phyloP scores from a whole-genome alignment of 805 yeast genomes.

The Metschnikowia santaceciliae region DNA sequence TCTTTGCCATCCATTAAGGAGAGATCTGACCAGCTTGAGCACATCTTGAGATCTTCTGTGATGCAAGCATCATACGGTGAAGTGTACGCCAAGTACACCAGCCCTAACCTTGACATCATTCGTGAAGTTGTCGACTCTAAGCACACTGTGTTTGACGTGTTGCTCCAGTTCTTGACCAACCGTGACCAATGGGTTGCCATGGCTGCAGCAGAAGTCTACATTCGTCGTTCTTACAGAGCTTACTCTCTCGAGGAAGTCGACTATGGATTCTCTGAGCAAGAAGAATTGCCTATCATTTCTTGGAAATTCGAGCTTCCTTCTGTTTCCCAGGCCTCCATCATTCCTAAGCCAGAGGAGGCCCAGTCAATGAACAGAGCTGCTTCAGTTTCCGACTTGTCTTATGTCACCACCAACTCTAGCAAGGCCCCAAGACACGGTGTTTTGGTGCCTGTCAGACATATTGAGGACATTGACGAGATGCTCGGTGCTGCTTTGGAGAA shows the following conservation, averaged over 20 bases:
- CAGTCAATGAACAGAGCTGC: constrained; percentile 71
- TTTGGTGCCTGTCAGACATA: constrained; percentile 71
- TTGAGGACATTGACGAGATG: constrained; percentile 88
- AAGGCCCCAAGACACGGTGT: constrained; percentile 80
- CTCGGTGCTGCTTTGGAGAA: constrained; percentile 70
- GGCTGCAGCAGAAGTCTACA: constrained; percentile 96
- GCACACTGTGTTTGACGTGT: constrained; percentile 93
- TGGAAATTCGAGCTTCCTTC: constrained; percentile 89
- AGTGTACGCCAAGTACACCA: constrained; percentile 65
- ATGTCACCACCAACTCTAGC: constrained; percentile 68
- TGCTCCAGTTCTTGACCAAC: constrained; percentile 84
- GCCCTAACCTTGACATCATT: constrained; percentile 76
- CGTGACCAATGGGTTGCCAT: constrained; percentile 83
- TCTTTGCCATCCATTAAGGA: constrained; percentile 94
- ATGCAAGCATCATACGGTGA: constrained; percentile 89
- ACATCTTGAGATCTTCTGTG: constrained; percentile 86
- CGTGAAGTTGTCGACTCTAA: constrained; percentile 94
- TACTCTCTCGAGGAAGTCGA: constrained; percentile 78
- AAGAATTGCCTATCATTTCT: constrained; percentile 61
- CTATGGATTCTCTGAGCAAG: constrained; percentile 50
- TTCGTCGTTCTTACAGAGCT: constrained; percentile 95
- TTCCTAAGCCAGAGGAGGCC: constrained; percentile 37
- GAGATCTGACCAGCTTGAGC: constrained; percentile 96
- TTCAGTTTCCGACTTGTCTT: constrained; percentile 88
- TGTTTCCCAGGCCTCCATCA: constrained; percentile 67